Conservation (phyloP, 371 early-diverging fungal genomes). For the Rhizopus microsporus region DNA sequence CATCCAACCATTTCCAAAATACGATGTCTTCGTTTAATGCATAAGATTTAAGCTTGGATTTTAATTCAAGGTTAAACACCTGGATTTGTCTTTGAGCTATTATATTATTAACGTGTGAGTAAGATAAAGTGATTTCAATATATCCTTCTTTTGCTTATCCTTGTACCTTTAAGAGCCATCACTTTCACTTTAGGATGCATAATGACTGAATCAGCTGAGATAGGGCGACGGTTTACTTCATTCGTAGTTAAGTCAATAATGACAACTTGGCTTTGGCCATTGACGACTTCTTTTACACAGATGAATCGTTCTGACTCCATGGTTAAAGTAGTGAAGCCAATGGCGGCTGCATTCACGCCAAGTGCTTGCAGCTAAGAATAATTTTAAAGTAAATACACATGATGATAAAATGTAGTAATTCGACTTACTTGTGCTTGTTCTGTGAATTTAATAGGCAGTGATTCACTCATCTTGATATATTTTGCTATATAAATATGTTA, state of each 20-base stretch:
- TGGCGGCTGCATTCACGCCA: constrained; percentile 89
- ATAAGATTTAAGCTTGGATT: constrained; percentile 92
- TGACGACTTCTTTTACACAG: constrained; percentile 92
- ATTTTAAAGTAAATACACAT: background rate
- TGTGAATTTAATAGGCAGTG: constrained; percentile 85
- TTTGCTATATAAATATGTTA: background rate
- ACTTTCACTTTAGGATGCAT: constrained; percentile 94
- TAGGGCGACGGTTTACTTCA: constrained; percentile 87
- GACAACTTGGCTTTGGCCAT: constrained; percentile 86
- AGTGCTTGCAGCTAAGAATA: constrained; percentile 78
- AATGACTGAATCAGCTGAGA: constrained; percentile 97
- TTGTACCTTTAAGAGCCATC: constrained; percentile 91
- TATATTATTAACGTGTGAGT: background rate
- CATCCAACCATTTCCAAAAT: constrained; percentile 96
- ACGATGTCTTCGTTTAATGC: constrained; percentile 91
- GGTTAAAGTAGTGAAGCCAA: constrained; percentile 96
- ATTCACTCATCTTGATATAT: constrained; percentile 60
- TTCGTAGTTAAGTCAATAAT: constrained; percentile 90
- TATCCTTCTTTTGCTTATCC: background rate
- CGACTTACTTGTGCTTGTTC: constrained; percentile 90
- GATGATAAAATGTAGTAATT: constrained; percentile 1
- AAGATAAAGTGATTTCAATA: constrained; percentile 2
- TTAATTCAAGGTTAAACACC: constrained; percentile 95
- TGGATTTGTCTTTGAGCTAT: constrained; percentile 90
- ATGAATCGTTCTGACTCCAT: constrained; percentile 98